phyloP scores from a whole-genome alignment of 305 asterid genomes.

The Nicotiana rustica region DNA sequence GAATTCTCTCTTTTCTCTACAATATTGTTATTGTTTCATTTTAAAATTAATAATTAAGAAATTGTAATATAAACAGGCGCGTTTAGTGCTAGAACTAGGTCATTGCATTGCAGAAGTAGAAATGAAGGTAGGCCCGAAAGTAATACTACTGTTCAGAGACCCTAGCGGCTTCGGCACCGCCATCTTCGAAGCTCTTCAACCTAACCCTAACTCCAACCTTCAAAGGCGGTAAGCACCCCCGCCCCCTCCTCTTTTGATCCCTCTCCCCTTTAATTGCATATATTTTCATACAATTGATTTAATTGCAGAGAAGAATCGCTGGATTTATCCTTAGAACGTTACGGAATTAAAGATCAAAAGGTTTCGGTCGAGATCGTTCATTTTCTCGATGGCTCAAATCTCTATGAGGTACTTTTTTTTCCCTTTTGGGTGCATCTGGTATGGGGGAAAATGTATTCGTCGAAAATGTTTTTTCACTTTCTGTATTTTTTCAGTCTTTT shows the following conservation, averaged over 20 bases:
- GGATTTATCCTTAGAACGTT: conserved; percentile 64
- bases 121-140: conserved; percentile 76
- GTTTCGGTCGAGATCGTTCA: conserved; percentile 63
- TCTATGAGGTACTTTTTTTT: conserved; percentile 54
- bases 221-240: conserved; percentile 52
- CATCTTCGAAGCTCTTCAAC: conserved; percentile 58
- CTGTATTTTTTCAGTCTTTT: not conserved
- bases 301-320: conserved; percentile 67
- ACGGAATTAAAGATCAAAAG: conserved; percentile 66
- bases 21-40: no score
- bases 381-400: conserved; percentile 53
- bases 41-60: no score
- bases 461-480: not conserved
- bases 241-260: not conserved
- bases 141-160: conserved; percentile 68
- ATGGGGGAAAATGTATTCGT: not conserved
- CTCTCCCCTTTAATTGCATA: not conserved
- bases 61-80: not conserved
- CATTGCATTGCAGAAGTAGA: conserved; percentile 26
- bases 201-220: conserved; percentile 51
- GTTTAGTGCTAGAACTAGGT: not conserved
- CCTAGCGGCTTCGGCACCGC: conserved; percentile 62
- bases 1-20: no score
- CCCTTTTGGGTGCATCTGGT: not conserved
- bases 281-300: not conserved